Conservation (phyloP, 2,329 filamentous ascomycete genomes). For the Aureobasidium sp. region DNA sequence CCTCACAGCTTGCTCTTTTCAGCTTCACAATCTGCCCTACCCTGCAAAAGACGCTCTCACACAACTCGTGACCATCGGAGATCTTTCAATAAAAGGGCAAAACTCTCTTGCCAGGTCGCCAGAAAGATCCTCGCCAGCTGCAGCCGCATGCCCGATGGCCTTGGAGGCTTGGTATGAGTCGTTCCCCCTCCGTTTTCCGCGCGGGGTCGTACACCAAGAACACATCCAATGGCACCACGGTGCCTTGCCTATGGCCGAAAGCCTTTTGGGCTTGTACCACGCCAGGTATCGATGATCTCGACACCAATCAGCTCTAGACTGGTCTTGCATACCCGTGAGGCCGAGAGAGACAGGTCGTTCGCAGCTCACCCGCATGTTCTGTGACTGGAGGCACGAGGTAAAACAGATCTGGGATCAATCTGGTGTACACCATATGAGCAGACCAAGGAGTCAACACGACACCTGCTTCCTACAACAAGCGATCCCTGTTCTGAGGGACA, state of each 20-base stretch:
- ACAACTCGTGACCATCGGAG: not conserved
- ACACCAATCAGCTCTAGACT: not conserved
- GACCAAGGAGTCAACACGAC: not conserved
- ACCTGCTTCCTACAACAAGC: not conserved
- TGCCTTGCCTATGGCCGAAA: conserved; percentile 14
- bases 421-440: not conserved
- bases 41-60: not conserved
- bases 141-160: conserved; percentile 2
- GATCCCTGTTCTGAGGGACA: not conserved
- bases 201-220: conserved; percentile 1
- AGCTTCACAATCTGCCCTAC: not conserved
- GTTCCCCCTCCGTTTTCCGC: conserved; percentile 1
- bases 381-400: not conserved
- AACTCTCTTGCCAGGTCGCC: not conserved
- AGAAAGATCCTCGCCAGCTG: not conserved
- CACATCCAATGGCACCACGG: conserved; percentile 10
- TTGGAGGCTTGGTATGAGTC: not conserved
- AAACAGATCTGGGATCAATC: not conserved
- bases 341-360: not conserved
- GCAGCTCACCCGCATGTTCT: not conserved
- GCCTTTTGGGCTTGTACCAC: not conserved
- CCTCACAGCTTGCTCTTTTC: not conserved
- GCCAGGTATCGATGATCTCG: conserved; percentile 1
- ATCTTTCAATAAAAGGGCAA: not conserved
- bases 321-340: not conserved